phyloP scores from a whole-genome alignment of 2,329 filamentous ascomycete genomes.

The Magnaporthiopsis poae region DNA sequence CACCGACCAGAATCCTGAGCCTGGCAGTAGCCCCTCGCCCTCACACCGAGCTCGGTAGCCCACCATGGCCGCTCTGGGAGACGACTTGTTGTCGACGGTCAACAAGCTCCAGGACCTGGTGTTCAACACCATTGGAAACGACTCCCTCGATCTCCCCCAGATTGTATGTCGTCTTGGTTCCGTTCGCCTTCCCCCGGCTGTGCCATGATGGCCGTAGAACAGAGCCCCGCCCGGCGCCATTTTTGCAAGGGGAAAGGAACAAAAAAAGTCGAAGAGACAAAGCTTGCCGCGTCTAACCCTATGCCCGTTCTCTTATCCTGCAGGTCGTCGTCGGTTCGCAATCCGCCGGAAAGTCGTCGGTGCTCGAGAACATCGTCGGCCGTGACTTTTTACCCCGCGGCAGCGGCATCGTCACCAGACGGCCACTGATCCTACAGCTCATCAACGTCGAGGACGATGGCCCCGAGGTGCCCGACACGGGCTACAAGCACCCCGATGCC shows the following conservation, averaged over 20 bases:
- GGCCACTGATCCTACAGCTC: constrained; percentile 90
- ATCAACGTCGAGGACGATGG: constrained; percentile 87
- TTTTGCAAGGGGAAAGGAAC: background rate
- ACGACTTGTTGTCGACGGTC: constrained; percentile 88
- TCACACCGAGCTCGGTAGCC: background rate
- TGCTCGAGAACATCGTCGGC: constrained; percentile 96
- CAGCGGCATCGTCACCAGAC: constrained; percentile 88
- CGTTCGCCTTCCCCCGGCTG: background rate
- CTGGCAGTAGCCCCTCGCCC: background rate
- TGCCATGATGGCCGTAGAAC: background rate
- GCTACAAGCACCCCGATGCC: constrained; percentile 69
- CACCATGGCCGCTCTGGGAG: constrained; percentile 83
- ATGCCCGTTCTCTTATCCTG: constrained; percentile 5
- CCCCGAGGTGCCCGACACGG: constrained; percentile 50
- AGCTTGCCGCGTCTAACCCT: constrained; percentile 10
- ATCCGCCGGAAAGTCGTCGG: constrained; percentile 95
- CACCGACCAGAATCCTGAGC: background rate
- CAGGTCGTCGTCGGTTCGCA: constrained; percentile 97
- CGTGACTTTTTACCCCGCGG: constrained; percentile 93
- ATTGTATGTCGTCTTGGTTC: constrained; percentile 58
- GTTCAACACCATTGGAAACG: constrained; percentile 99
- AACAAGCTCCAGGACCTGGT: constrained; percentile 98
- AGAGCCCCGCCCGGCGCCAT: constrained; percentile 1
- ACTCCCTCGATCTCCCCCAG: constrained; percentile 92
- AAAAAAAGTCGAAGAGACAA: background rate